Conservation (phyloP, 2,329 filamentous ascomycete species). For the Alternaria tenuissima region DNA sequence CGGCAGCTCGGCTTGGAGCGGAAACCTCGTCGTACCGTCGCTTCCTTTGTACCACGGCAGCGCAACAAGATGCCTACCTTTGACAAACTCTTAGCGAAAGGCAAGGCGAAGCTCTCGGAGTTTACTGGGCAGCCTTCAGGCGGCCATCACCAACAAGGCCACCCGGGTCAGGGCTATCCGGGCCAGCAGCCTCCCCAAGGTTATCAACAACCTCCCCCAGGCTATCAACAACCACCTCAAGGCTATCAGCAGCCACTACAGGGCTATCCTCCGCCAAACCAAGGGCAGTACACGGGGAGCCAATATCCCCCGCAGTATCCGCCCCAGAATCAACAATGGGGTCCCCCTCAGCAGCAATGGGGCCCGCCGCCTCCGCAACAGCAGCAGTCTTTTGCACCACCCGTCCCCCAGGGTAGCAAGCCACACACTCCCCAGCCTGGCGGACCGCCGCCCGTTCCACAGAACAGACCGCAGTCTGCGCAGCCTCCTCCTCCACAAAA, state of each 20-base stretch:
- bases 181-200: conserved; percentile 16
- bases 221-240: conserved; percentile 31
- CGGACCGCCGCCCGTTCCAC: conserved; percentile 33
- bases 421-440: conserved; percentile 36
- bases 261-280: conserved; percentile 16
- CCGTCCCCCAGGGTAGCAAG: conserved; percentile 44
- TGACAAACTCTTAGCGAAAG: conserved; percentile 48
- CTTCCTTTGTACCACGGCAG: conserved; percentile 3
- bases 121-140: conserved; percentile 32
- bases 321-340: conserved; percentile 29
- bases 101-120: conserved; percentile 49
- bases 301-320: conserved; percentile 32
- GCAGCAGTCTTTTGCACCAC: conserved; percentile 37
- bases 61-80: conserved; percentile 38
- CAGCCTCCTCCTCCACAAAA: conserved; percentile 43
- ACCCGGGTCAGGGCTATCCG: conserved; percentile 30
- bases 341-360: conserved; percentile 27
- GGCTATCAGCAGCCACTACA: conserved; percentile 18
- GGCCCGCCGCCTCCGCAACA: conserved; percentile 36
- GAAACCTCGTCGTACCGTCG: conserved; percentile 8
- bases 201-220: conserved; percentile 17
- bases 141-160: conserved; percentile 32
- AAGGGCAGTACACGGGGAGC: conserved; percentile 28
- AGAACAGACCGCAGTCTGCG: conserved; percentile 37
- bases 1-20: conserved; percentile 16